Evolutionary conservation across 495 filamentous ascomycete species (phyloP), one percentile per base, ranked within the genome.

Genomic region (Thozetella sp.): DNA sequence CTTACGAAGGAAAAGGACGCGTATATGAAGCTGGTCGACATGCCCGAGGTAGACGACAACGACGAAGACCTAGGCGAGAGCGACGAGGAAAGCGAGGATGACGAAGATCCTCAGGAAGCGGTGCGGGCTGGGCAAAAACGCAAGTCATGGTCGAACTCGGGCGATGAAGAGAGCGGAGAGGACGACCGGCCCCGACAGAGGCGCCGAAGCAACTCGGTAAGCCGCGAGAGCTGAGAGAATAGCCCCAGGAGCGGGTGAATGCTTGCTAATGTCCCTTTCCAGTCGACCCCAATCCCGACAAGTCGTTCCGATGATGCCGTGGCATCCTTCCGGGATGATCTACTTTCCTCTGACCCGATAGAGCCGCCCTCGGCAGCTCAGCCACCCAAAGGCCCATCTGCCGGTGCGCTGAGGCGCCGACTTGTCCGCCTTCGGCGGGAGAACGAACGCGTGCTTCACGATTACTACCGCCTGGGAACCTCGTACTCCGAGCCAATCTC

Each of bases 401-500:
- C 88, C 25, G 80, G 84, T 48, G 78, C 81, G 12, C 80, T 97
- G n/a, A 86, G 90, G 57, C 83, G 84, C 52, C 86, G 86, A 53
- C 76, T 99, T 3, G 69, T 95, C 17, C 84, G 84, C 34, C 76
- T 97, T 58, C 89, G 91, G 48, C 80, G 84, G 53, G 91, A 93
- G 69, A 85, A 97, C 63, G 89, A 94, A 64, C 69, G 70, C 3
- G 81, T 90, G 10, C 73, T 98, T 37, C 81, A 87, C 17, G 79
- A 80, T 50, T 99, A 99, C 74, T 97, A 97, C 72, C 80, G 86
- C 4, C 78, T 92, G 13, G 95, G 95, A 46, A 88, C 92, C 13
- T 94, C 93, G 22, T 97, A 96, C 69, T 93, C 93, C 2, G 96
- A 98, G 67, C 95, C 95, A 24, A 91, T 98, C 58, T 96, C 93